Evolutionary conservation across 805 yeast genomes (phyloP).

Genomic region (Kockiozyma suomiensis): DNA sequence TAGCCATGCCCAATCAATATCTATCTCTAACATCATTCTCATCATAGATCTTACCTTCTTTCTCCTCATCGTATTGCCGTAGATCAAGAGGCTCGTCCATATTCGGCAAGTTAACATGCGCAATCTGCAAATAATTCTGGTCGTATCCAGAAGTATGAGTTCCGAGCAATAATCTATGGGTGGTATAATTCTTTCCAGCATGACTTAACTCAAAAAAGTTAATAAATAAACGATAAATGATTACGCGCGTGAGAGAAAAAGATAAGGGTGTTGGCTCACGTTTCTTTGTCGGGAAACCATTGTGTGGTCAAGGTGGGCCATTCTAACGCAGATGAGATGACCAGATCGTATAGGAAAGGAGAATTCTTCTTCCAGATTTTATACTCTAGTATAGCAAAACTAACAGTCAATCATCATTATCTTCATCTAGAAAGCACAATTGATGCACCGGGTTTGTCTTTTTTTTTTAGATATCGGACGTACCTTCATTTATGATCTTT

Average conservation of each 20-base stretch:
- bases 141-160: conserved; percentile 64
- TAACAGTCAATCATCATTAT: too few relatives aligned
- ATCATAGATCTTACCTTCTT: too few relatives aligned
- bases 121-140: conserved; percentile 52
- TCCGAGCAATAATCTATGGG: conserved; percentile 58
- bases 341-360: conserved; percentile 56
- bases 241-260: background rate
- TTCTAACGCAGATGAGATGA: conserved; percentile 55
- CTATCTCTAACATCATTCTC: too few relatives aligned
- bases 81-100: conserved; percentile 33
- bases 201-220: conserved; percentile 15
- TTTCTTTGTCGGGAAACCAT: conserved; percentile 61
- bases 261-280: conserved; percentile 12
- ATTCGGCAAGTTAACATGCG: conserved; percentile 42
- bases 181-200: conserved; percentile 38
- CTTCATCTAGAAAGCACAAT: too few relatives aligned
- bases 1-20: too few relatives aligned
- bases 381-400: conserved; percentile 45
- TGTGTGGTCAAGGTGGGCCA: conserved; percentile 68
- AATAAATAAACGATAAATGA: too few relatives aligned
- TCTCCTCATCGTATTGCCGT: conserved; percentile 35
- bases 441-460: too few relatives aligned
- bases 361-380: conserved; percentile 64
- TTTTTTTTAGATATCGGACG: too few relatives aligned
- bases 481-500: conserved; percentile 33